Percentiles rank a stretch among this genome's conserved stretches.
Conservation (phyloP, 2,329 filamentous ascomycete genomes). For the Shiraia bambusicola region DNA sequence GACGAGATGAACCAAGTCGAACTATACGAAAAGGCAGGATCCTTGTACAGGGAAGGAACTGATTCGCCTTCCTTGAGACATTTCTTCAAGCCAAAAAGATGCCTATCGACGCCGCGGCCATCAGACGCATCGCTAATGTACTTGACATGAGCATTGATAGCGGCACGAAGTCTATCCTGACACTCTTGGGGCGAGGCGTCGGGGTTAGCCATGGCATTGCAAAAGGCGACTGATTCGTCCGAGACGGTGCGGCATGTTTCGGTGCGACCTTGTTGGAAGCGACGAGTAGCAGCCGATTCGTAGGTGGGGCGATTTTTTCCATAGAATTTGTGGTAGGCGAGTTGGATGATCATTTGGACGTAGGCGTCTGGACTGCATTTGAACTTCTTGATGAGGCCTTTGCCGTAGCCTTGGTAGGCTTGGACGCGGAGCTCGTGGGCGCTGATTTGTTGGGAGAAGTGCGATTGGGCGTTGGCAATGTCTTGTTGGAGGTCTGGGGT, state of each 20-base stretch:
- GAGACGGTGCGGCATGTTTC: conserved; percentile 93
- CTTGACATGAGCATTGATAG: conserved; percentile 78
- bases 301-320: conserved; percentile 97
- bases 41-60: conserved; percentile 78
- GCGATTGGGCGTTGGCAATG: conserved; percentile 73
- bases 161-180: conserved; percentile 76
- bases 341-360: conserved; percentile 97
- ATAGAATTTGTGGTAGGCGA: conserved; percentile 99
- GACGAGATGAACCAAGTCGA: conserved; percentile 86
- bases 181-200: conserved; percentile 63
- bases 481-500: conserved; percentile 72
- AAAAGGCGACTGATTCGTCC: conserved; percentile 89
- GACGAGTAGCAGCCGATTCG: conserved; percentile 90
- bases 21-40: conserved; percentile 83
- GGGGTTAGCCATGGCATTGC: conserved; percentile 77
- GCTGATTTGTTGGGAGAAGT: conserved; percentile 80
- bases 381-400: conserved; percentile 99
- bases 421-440: conserved; percentile 91
- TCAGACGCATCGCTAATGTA: conserved; percentile 90
- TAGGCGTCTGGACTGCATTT: conserved; percentile 97
- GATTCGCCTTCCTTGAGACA: conserved; percentile 78
- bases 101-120: conserved; percentile 90
- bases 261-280: conserved; percentile 94
- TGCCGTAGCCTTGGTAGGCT: conserved; percentile 95
- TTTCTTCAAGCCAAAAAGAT: conserved; percentile 97